Conservation (phyloP, 805 yeast species). For the Tetrapisispora fleetii region DNA sequence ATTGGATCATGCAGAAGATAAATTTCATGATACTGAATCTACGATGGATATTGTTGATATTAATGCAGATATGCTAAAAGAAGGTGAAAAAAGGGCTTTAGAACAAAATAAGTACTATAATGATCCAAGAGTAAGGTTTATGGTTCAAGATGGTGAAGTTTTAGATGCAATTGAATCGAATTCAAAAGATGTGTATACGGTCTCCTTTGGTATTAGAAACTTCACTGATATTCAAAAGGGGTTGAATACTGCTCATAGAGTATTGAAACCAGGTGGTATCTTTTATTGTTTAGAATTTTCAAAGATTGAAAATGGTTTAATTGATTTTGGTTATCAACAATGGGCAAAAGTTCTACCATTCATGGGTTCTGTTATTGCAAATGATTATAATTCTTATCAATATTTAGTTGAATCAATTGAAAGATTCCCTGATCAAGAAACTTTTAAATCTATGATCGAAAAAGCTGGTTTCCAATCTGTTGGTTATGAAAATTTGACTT, state of each 20-base stretch:
- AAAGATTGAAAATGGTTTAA: slow-evolving; percentile 70
- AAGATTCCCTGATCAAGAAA: slow-evolving; percentile 85
- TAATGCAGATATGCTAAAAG: slow-evolving; percentile 90
- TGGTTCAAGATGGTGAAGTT: slow-evolving; percentile 88
- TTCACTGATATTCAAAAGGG: slow-evolving; percentile 94
- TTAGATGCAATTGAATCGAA: slow-evolving; percentile 75
- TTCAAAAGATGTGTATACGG: slow-evolving; percentile 91
- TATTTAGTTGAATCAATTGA: slow-evolving; percentile 91
- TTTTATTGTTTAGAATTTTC: slow-evolving; percentile 94
- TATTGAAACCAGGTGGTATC: slow-evolving; percentile 93
- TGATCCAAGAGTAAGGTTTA: slow-evolving; percentile 55
- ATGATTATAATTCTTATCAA: slow-evolving; percentile 93
- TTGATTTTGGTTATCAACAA: slow-evolving; percentile 71
- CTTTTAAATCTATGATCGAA: slow-evolving; percentile 82
- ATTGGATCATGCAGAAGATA: slow-evolving; percentile 76
- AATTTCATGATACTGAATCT: slow-evolving; percentile 63
- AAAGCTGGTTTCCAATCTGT: slow-evolving; percentile 91
- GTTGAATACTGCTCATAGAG: slow-evolving; percentile 88
- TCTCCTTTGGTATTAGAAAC: slow-evolving; percentile 95
- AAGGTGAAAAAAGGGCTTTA: slow-evolving; percentile 73
- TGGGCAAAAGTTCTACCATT: slow-evolving; percentile 85
- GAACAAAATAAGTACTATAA: slow-evolving; percentile 45
- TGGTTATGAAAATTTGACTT: slow-evolving; percentile 89
- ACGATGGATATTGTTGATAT: slow-evolving; percentile 91
- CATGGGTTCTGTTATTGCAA: slow-evolving; percentile 92